Evolutionary conservation across 1,284 basidiomycete species (phyloP).

Genomic region (Irpex lacteus): DNA sequence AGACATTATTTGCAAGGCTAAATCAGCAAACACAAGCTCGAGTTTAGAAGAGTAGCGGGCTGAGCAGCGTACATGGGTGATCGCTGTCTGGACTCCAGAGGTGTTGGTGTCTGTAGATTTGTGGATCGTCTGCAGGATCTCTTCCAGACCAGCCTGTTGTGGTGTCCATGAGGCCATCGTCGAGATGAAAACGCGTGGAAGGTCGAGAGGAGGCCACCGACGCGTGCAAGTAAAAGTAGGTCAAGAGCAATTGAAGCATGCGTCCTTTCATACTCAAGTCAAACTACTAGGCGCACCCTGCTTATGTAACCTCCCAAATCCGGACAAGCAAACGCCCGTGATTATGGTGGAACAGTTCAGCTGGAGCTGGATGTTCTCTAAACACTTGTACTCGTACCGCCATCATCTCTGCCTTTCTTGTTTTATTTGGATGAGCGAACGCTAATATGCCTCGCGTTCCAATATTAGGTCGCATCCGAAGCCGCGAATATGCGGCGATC

Average conservation of each 20-base stretch:
- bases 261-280: background rate
- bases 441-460: constrained; percentile 40
- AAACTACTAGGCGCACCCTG: constrained; percentile 8
- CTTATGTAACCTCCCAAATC: constrained; percentile 9
- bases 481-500: constrained; percentile 69
- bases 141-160: constrained; percentile 73
- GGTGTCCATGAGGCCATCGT: constrained; percentile 71
- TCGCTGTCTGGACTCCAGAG: constrained; percentile 62
- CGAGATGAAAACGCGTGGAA: constrained; percentile 25
- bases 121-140: constrained; percentile 83
- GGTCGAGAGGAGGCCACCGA: constrained; percentile 16
- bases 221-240: constrained; percentile 17
- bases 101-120: constrained; percentile 77
- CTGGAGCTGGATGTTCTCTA: background rate
- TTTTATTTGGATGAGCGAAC: background rate
- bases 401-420: background rate
- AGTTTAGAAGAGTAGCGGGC: constrained; percentile 13
- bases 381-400: background rate
- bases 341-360: background rate
- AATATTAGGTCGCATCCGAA: constrained; percentile 62
- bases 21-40: constrained; percentile 21
- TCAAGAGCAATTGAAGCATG: constrained; percentile 4
- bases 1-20: constrained; percentile 19
- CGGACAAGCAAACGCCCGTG: constrained; percentile 3
- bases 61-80: constrained; percentile 64